Evolutionary conservation across 208 protist genomes (phyloP), one percentile per base, ranked within the genome.

Genomic region (Strigomonas galati): DNA sequence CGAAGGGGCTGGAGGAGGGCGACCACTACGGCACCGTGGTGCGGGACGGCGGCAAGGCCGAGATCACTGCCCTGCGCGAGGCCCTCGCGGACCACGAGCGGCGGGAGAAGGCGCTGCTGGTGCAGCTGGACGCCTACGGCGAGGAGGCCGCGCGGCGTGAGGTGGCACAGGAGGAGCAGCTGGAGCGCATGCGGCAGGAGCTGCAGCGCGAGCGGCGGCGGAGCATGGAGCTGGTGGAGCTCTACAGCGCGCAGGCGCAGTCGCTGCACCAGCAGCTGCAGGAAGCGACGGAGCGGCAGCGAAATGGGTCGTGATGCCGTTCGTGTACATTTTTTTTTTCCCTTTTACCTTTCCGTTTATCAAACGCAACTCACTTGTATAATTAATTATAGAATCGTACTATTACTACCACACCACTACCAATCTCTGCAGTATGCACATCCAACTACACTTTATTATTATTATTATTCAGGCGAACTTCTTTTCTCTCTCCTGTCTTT

Each of bases 161-260:
- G 57, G 30, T 69, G 49, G 65, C 56, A 14, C 63, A 66, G 14
- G 80, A 84, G 55, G 51, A 51, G 26, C 59, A 77, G 30, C 30
- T 86, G 9, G 64, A 71, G 43, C 27, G 60, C 35, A 61, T 74
- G 7, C 69, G 66, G 69, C 71, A 71, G 17, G 76, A 84, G 62
- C 49, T 89, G 17, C 81, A 67, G 14, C 55, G 44, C 35, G 85
- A 92, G 73, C 73, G 81, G 15, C 57, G 60, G 19, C 68, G 80
- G 44, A 75, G 69, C 59, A 71, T 72, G 43, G 78, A 88, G 52
- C 54, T 90, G 61, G 87, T 88, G 61, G 69, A 76, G 64, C 74
- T 88, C 21, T 89, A 85, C 58, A 68, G 79, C 62, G 68, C 69
- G 53, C 81, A 93, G 67, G 56, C 88, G 24, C 69, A 88, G 67